Evolutionary conservation across 1,284 basidiomycete genomes (phyloP).

Genomic region (Ustilago nuda): DNA sequence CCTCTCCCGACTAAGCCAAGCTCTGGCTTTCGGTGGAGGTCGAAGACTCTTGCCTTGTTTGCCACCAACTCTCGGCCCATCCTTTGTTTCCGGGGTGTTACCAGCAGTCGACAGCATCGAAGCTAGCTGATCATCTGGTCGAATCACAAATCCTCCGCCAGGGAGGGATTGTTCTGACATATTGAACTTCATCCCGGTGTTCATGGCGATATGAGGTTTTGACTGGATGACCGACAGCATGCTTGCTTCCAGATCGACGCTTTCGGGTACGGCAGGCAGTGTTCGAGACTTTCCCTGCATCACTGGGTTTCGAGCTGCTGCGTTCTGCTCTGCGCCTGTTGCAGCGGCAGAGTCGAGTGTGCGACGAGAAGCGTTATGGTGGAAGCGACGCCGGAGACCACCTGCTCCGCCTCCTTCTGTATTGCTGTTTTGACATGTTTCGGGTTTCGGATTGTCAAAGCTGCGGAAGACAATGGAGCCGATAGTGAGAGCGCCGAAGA

Average conservation of each 20-base stretch:
- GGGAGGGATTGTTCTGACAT: conserved; percentile 23
- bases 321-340: conserved; percentile 6
- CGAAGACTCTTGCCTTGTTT: not conserved
- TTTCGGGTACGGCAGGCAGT: conserved; percentile 60
- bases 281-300: conserved; percentile 40
- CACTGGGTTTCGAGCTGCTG: not conserved
- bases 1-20: conserved; percentile 17
- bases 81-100: conserved; percentile 20
- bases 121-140: conserved; percentile 28
- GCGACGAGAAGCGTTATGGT: conserved; percentile 17
- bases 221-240: conserved; percentile 23
- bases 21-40: conserved; percentile 6
- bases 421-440: conserved; percentile 28
- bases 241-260: conserved; percentile 48
- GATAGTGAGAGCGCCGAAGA: conserved; percentile 52
- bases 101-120: conserved; percentile 25
- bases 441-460: conserved; percentile 45
- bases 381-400: conserved; percentile 12
- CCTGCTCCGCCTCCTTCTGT: conserved; percentile 9
- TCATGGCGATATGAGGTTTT: conserved; percentile 16
- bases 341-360: conserved; percentile 8
- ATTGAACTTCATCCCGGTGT: conserved; percentile 34
- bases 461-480: conserved; percentile 52
- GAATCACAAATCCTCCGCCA: conserved; percentile 33
- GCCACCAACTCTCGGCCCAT: conserved; percentile 5